Evolutionary conservation across 2,329 filamentous ascomycete species (phyloP), one percentile per base, ranked within the genome.

Genomic region (Fusarium lyarnte): DNA sequence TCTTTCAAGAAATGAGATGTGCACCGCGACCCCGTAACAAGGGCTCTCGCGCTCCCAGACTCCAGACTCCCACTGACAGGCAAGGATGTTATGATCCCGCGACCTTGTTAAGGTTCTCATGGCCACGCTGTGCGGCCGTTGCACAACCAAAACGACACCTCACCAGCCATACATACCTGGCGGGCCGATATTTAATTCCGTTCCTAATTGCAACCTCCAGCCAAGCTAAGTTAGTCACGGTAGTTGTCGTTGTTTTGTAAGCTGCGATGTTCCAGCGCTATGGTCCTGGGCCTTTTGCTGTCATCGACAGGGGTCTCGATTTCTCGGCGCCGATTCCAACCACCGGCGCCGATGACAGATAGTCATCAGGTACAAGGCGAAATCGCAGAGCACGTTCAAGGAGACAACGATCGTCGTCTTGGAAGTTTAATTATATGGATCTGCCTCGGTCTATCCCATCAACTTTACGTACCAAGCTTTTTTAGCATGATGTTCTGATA

Each of bases 331-430:
- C 69, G 63, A 72, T 65, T 35, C 17, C 58, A 58, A 60, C 47
- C 35, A 38, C 69, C 53, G 63, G 49, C 45, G 61, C 70, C 70
- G 70, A 73, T 73, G 45, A 45, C 59, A 73, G 51, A n/a, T n/a
- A n/a, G n/a, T n/a, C n/a, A n/a, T n/a, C n/a, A n/a, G n/a, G 53
- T 46, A 65, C 49, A 58, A 60, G 59, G 69, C 64, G 43, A 65
- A 54, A 63, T 69, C 45, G 27, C 43, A 38, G 35, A 35, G 42
- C 42, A 36, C 55, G 19, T 53, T 35, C 51, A 68, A 61, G 68
- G 11, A 58, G 25, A 42, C 27, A 55, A 31, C 19, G 70, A 73
- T 72, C 55, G 46, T 55, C 69, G 14, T 60, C 33, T 51, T 63
- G 21, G 33, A 43, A 61, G 52, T 23, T 66, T 46, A 54, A 72